These are phyloP conservation scores for Aspergillus cejpii DNA, from an alignment of 2,329 filamentous ascomycete genomes.

Conservation along the genomic window DNA sequence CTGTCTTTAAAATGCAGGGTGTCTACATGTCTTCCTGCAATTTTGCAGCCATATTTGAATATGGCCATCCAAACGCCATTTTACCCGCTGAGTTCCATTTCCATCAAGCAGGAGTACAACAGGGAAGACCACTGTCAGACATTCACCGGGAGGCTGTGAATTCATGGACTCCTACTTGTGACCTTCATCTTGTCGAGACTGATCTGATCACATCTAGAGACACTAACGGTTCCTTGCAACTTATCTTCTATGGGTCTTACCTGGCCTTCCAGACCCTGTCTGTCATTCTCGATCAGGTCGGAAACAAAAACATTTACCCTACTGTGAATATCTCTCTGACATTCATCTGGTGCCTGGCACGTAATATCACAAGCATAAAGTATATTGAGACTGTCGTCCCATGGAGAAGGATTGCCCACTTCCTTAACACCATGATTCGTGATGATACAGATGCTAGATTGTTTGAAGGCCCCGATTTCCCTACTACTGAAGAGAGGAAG, in stretches of 20 bases:
- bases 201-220: slow-evolving; percentile 11
- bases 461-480: slow-evolving; percentile 40
- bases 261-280: slow-evolving; percentile 41
- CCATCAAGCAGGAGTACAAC: slow-evolving; percentile 12
- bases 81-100: slow-evolving; percentile 28
- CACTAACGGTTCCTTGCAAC: slow-evolving; percentile 18
- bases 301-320: slow-evolving; percentile 49
- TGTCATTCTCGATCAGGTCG: slow-evolving; percentile 42
- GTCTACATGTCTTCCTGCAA: slow-evolving; percentile 51
- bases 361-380: slow-evolving; percentile 33
- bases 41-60: slow-evolving; percentile 51
- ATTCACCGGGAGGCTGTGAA: slow-evolving; percentile 18
- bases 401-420: slow-evolving; percentile 46
- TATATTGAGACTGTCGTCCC: slow-evolving; percentile 43
- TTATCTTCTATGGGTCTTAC: slow-evolving; percentile 34
- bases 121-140: slow-evolving; percentile 9
- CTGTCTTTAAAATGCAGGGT: slow-evolving; percentile 49
- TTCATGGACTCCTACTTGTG: slow-evolving; percentile 16
- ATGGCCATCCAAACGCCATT: slow-evolving; percentile 41
- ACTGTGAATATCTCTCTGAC: slow-evolving; percentile 51
- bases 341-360: slow-evolving; percentile 45
- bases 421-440: slow-evolving; percentile 49
- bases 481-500: slow-evolving; percentile 35
- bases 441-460: slow-evolving; percentile 30
- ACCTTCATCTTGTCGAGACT: slow-evolving; percentile 10